These are phyloP conservation scores for Mallotus nudiflorus DNA, from an alignment of 345 rosid species.

Conservation along the genomic window DNA sequence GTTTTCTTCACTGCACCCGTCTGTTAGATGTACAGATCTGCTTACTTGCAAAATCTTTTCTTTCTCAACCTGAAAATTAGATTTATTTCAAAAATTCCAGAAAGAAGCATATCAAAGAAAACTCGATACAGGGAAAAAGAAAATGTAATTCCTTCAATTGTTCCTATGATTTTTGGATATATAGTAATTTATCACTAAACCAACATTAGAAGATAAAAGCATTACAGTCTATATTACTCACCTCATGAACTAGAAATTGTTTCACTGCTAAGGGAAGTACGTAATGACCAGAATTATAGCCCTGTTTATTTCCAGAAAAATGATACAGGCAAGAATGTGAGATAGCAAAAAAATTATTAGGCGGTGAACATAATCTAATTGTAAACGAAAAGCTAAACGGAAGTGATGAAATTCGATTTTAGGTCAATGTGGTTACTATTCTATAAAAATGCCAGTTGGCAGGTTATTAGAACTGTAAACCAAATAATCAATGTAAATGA, in stretches of 20 bases:
- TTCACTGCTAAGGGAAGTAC: conserved; percentile 70
- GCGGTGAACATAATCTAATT: not conserved
- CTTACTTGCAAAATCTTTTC: conserved; percentile 76
- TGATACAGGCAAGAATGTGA: conserved; percentile 15
- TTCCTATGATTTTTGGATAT: not conserved
- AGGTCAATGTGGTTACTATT: not conserved
- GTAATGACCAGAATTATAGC: conserved; percentile 51
- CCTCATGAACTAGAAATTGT: conserved; percentile 88
- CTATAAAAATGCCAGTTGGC: no score
- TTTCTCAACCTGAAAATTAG: conserved; percentile 69
- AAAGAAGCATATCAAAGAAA: not conserved
- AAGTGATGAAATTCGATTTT: not conserved
- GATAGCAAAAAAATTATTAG: not conserved
- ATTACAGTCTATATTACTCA: conserved; percentile 28
- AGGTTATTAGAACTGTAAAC: no score
- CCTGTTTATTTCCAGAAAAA: conserved; percentile 52
- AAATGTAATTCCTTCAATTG: not conserved
- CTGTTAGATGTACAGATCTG: conserved; percentile 36
- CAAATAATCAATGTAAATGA: no score
- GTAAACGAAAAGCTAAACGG: not conserved
- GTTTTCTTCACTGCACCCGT: conserved; percentile 39
- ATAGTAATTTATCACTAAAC: not conserved
- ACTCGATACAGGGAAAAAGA: not conserved
- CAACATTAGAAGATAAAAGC: not conserved
- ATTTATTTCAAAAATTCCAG: conserved; percentile 1